Conservation (phyloP, 331 rosid species). For the Saraca asoca region DNA sequence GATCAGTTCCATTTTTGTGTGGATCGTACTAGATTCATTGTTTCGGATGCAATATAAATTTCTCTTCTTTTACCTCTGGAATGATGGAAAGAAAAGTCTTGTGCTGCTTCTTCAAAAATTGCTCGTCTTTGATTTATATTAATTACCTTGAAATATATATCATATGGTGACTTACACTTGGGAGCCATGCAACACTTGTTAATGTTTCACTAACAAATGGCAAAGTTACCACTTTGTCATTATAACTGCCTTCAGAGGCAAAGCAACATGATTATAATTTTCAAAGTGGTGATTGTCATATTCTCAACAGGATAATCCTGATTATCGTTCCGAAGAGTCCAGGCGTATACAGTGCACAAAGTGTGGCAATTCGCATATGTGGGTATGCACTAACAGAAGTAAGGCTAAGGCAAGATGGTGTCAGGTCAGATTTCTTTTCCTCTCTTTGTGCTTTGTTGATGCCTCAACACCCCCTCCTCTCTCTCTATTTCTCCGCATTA, state of each 20-base stretch:
- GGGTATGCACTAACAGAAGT: conserved; percentile 94
- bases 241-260: no score
- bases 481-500: conserved; percentile 9
- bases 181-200: no score
- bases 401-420: conserved; percentile 98
- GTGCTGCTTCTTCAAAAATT: no score
- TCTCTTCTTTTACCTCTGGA: background rate
- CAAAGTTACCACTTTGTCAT: background rate
- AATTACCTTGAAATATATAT: no score
- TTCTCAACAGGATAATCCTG: conserved; percentile 61
- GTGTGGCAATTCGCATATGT: conserved; percentile 92
- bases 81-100: no score
- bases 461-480: background rate
- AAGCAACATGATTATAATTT: background rate
- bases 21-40: background rate
- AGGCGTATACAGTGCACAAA: conserved; percentile 94
- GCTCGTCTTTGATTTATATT: no score
- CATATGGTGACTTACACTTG: no score
- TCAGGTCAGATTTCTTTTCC: conserved; percentile 62
- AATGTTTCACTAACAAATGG: no score
- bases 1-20: conserved; percentile 3
- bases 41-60: background rate
- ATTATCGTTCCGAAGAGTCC: conserved; percentile 84
- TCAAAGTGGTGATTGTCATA: conserved; percentile 26
- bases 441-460: conserved; percentile 1